Base-by-base conservation (phyloP, 2,329 filamentous ascomycete species). In the Penicillium sp. region DNA sequence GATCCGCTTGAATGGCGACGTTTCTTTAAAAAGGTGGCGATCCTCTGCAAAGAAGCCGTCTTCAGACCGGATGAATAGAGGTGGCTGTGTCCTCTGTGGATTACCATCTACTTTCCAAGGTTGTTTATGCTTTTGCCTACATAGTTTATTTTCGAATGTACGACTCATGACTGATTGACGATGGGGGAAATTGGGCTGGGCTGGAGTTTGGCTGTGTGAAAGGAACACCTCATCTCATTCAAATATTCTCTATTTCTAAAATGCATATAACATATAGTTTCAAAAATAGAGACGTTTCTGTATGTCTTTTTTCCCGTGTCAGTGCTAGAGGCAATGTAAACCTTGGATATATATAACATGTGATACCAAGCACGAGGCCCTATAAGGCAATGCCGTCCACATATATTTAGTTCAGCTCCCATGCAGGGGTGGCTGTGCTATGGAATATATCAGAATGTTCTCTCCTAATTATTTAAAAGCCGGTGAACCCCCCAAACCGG, bases 1-100 rank as follows among this genome's bases (percentile, higher is more conserved):
- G 94, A 99, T 78, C 94, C 94, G 5, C 77, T 99, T 48, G 93
- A 97, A 78, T 99, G 95, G 94, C 85, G 94, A 58, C 81, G 94
- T 34, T 91, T 99, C 72, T 99, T 99, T 81, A 99, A 99, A 77
- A 92, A 91, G 74, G 84, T 97, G n/a, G 90, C 90, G 31, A 81
- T 95, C 61, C 79, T 93, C 58, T 95, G 92, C 76, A 90, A 90
- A 69, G 91, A 96, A 70, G 91, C 86, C 9, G 87, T 97, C 43
- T 89, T 86, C 71, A 82, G 81, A 62, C 84, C 83, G 45, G 78
- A 82, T 56, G 67, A 67, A 53, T 77, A 55, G 59, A 42, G 14
- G 2, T n/a, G 13, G 34, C 1, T 35, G 9, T 47, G 5, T 5
- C 10, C 29, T 48, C 18, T 44, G 11, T 53, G 44, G n/a, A 18